Conservation (phyloP, 805 yeast genomes). For the Ogataea allantospora region DNA sequence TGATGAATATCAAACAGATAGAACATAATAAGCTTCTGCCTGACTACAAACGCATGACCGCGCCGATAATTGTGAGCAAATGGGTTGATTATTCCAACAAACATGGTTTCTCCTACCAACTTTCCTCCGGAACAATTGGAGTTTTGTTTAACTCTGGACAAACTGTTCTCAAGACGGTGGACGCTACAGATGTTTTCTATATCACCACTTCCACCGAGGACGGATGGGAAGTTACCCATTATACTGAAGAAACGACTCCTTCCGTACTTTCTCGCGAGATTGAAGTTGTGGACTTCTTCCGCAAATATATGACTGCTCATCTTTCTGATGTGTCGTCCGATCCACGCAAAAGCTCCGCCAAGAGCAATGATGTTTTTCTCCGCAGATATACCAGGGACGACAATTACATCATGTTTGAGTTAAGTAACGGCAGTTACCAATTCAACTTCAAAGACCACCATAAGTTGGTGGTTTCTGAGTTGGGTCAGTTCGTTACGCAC, state of each 20-base stretch:
- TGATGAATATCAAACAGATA: conserved; percentile 28
- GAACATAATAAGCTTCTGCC: conserved; percentile 23
- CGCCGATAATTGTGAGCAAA: conserved; percentile 77
- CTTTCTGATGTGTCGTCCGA: conserved; percentile 75
- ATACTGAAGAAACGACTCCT: conserved; percentile 43
- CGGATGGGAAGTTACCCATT: conserved; percentile 56
- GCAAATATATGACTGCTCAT: conserved; percentile 88
- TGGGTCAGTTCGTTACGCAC: conserved; percentile 75
- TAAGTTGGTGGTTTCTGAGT: conserved; percentile 75
- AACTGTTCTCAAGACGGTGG: conserved; percentile 70
- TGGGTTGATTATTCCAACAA: conserved; percentile 98
- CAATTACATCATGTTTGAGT: conserved; percentile 84
- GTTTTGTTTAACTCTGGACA: conserved; percentile 84
- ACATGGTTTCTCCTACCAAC: conserved; percentile 92
- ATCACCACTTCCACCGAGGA: conserved; percentile 46
- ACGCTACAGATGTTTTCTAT: conserved; percentile 65
- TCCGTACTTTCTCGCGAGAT: conserved; percentile 60
- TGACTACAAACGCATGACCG: conserved; percentile 27
- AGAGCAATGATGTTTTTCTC: conserved; percentile 69
- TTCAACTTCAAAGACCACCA: conserved; percentile 95
- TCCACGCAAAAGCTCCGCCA: conserved; percentile 38
- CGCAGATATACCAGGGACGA: conserved; percentile 80
- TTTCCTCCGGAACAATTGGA: conserved; percentile 87
- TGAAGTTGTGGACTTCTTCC: conserved; percentile 83
- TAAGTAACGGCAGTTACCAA: conserved; percentile 90